Base-by-base conservation (phyloP, 805 yeast genomes). In the Yarrowia alimentaria region DNA sequence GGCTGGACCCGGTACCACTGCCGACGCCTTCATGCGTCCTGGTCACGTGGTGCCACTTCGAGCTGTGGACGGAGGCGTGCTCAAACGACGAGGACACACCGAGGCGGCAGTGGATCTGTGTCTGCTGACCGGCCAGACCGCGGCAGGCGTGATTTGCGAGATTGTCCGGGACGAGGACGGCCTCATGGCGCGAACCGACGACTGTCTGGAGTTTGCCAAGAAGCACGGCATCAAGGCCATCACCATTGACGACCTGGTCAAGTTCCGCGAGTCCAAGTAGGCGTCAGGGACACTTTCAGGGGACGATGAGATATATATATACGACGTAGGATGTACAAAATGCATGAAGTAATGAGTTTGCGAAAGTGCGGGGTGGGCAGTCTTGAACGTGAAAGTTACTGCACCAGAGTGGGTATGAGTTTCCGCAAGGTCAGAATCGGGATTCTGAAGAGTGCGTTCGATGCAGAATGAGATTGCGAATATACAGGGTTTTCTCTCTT, bases 51-150 rank as follows among this genome's bases (percentile, higher is more conserved):
- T 91, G 57, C 99, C 99, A 3, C 74, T 93, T 60, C 77, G 98
- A 59, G 98, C 98, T 3, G 85, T 76, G 16, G 85, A 85, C 18
- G 95, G 96, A 1, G 82, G 95, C 48, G 79, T 93, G 53, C 71
- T 80, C 52, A 69, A 71, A 43, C 84, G 99, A 73, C 74, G 85
- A 53, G 99, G 99, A 12, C 99, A 93, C 65, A 93, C 99, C 9
- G 99, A 93, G 70, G 98, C 99, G 13, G 89, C 88, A 20, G 95
- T 93, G 9, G 95, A 91, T 63, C 73, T 93, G 56, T 82, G 95
- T 63, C 70, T 71, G 61, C 72, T 90, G 61, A 76, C 91, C 6
- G 89, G 88, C 0, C 72, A 85, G 58, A 78, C 78, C 56, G 95
- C 93, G 1, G 99, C 88, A 1, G 95, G 85, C 12, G 93, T 85